Percentiles rank a stretch among this genome's conserved stretches.
phyloP scores from a whole-genome alignment of 139 green algal species.

The Coelastrella sp. region DNA sequence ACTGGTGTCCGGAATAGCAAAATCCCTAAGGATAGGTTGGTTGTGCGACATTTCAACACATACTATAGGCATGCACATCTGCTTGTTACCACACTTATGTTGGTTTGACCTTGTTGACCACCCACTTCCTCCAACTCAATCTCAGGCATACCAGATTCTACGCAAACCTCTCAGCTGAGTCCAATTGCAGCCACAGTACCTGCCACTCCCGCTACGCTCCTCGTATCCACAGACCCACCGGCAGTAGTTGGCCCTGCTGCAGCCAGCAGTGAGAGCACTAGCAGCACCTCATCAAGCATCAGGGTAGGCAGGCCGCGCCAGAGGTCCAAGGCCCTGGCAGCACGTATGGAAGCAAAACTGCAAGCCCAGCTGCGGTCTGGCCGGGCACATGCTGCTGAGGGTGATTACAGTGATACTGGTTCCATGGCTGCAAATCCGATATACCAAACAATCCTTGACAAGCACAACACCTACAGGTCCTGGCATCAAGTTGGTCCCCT shows the following conservation, averaged over 20 bases:
- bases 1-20: too few species aligned
- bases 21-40: too few species aligned
- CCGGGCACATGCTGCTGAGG: background rate
- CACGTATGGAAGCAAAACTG: background rate
- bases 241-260: background rate
- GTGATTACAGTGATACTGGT: too few species aligned
- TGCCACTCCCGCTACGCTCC: background rate
- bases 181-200: background rate
- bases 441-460: background rate
- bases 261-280: background rate
- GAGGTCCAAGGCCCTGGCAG: background rate
- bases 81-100: too few species aligned
- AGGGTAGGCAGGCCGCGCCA: background rate
- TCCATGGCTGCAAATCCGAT: background rate
- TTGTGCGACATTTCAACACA: too few species aligned
- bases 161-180: background rate
- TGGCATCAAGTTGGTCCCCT: conserved; percentile 1
- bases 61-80: too few species aligned
- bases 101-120: too few species aligned
- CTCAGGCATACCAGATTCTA: background rate
- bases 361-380: background rate
- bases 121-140: too few species aligned
- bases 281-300: background rate
- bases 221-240: background rate
- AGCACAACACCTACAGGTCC: conserved; percentile 40